Base-by-base conservation (phyloP, 1,284 basidiomycete species). In the Coniferiporia weirii region DNA sequence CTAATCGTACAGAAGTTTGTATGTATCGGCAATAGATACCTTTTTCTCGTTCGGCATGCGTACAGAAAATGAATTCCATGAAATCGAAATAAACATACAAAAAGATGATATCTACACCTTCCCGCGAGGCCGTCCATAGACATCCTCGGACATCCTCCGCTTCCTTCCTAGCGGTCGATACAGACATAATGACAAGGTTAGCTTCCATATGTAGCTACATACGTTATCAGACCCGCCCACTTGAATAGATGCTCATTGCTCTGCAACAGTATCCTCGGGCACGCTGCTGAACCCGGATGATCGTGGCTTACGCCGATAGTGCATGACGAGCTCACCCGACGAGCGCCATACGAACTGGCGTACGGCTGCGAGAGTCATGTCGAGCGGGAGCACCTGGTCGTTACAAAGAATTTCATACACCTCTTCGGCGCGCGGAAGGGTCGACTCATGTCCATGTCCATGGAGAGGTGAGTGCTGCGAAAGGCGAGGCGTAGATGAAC, bases 341-440 rank as follows among this genome's bases (percentile, higher is more conserved):
- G 87, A 86, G 67, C 83, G 81, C 93, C 93, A 93, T 59, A 94
- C 80, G 67, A 86, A 96, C 71, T 94, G 91, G 63, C 91, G 83
- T 56, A 95, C 87, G 34, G 89, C 89, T 3, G 90, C 95, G 36
- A 98, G 79, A 12, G 92, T 96, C 84, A 95, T 92, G 60, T 89
- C 83, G 32, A 89, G 75, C 27, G 93, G 89, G 34, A 98, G 77
- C 10, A 91, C 75, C 35, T 81, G 75, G 64, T 92, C 88, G 66
- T 91, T 93, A 72, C 94, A 97, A 40, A 96, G 70, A 47, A 98
- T 84, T 74, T 98, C 94, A 69, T 95, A 89, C 45, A 80, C 67
- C 48, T 95, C 89, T 66, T 95, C 92, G 1, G 89, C 82, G 17
- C 70, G 71, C 2, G 66, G 62, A 45, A 35, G 59, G 61, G 17